These are phyloP conservation scores for Macrophomina tecta DNA, from an alignment of 2,329 filamentous ascomycete species.

Conservation along the genomic window DNA sequence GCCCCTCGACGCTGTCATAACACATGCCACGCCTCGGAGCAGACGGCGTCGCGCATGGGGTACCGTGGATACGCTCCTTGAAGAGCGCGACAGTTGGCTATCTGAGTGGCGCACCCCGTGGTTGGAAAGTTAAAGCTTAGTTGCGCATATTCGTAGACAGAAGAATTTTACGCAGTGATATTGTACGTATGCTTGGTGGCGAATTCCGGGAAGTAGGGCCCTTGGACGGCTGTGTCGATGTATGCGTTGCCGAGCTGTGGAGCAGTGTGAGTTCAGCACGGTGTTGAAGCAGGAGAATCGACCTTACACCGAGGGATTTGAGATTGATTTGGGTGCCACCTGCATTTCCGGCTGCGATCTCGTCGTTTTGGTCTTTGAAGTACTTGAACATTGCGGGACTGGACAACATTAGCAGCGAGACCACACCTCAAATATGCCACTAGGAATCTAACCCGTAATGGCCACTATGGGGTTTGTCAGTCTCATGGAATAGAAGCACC, in stretches of 20 bases:
- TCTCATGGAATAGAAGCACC: not conserved
- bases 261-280: not conserved
- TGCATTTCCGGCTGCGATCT: conserved; percentile 55
- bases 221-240: conserved; percentile 56
- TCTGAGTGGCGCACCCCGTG: conserved; percentile 61
- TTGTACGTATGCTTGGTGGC: conserved; percentile 63
- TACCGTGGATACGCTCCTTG: conserved; percentile 43
- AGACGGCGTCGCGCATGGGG: conserved; percentile 1
- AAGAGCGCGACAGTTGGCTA: conserved; percentile 54
- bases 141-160: conserved; percentile 52
- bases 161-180: conserved; percentile 55
- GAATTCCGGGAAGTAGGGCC: conserved; percentile 55
- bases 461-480: conserved; percentile 40
- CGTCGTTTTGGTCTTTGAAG: conserved; percentile 62
- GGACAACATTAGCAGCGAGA: conserved; percentile 36
- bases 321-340: conserved; percentile 59
- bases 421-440: accelerated
- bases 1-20: conserved; percentile 35
- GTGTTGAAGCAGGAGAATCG: not conserved
- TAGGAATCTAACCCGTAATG: conserved; percentile 50
- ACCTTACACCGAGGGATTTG: conserved; percentile 59
- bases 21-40: conserved; percentile 46
- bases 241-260: conserved; percentile 59
- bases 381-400: conserved; percentile 62
- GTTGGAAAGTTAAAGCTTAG: conserved; percentile 51